These are phyloP conservation scores for Rhipidocladum racemiflorum DNA, from an alignment of 176 grass and related monocot species.

Conservation along the genomic window DNA sequence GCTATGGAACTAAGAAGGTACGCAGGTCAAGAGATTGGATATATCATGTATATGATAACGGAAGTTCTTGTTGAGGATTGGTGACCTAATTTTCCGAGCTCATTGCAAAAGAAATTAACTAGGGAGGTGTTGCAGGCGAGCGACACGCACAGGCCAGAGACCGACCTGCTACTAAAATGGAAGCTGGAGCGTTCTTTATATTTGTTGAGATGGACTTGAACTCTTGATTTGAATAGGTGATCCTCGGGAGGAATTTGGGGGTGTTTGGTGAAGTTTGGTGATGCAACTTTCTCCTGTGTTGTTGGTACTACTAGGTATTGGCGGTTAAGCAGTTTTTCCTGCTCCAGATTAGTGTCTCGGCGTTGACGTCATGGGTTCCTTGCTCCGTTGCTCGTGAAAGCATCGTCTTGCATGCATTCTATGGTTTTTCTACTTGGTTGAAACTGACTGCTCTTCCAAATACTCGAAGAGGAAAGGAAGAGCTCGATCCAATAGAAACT, in stretches of 20 bases:
- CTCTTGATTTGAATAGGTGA: conserved; percentile 18
- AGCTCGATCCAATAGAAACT: background rate
- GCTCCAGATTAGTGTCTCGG: background rate
- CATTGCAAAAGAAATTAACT: background rate
- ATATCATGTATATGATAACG: background rate
- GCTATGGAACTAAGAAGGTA: background rate
- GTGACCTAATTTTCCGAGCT: conserved; percentile 34
- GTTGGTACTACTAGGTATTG: background rate
- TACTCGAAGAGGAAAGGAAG: background rate
- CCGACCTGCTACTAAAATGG: background rate
- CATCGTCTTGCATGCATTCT: background rate
- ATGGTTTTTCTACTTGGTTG: background rate
- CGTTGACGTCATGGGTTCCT: background rate
- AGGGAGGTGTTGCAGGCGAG: background rate
- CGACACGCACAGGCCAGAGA: background rate
- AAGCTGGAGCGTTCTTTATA: background rate
- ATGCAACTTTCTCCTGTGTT: background rate
- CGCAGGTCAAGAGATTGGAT: conserved; percentile 15
- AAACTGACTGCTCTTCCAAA: background rate
- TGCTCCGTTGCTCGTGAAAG: background rate
- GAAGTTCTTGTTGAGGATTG: conserved; percentile 36
- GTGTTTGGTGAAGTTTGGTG: conserved; percentile 41
- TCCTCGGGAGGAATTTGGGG: background rate
- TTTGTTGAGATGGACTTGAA: background rate
- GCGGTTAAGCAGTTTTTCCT: background rate